These are phyloP conservation scores for Coemansia sp. DNA, from an alignment of 192 early-diverging fungal genomes.

Conservation along the genomic window DNA sequence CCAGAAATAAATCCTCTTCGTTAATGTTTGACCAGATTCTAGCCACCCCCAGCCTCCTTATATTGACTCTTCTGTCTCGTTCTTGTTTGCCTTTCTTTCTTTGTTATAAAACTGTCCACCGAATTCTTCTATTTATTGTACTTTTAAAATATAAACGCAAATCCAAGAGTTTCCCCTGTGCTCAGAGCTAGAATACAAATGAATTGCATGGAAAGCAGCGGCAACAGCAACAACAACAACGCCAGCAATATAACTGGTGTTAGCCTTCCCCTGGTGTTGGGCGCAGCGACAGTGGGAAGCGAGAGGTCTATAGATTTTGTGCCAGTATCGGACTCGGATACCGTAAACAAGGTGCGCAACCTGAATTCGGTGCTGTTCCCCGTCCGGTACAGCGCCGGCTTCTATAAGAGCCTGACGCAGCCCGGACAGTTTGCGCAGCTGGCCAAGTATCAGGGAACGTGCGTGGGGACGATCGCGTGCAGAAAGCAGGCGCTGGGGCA, in stretches of 20 bases:
- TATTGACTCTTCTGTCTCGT: no score
- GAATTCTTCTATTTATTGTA: not conserved
- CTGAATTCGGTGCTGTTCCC: constrained; percentile 85
- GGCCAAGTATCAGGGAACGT: constrained; percentile 64
- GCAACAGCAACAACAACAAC: not conserved
- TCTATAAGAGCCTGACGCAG: constrained; percentile 72
- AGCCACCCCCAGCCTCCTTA: no score
- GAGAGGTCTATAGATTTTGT: not conserved
- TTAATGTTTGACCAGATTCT: no score
- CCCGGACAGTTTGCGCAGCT: constrained; percentile 71
- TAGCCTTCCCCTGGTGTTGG: not conserved
- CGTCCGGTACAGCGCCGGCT: constrained; percentile 75
- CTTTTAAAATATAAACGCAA: not conserved
- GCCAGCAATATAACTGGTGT: no score
- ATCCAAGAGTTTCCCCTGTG: not conserved
- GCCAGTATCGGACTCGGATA: constrained; percentile 44
- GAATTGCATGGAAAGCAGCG: not conserved
- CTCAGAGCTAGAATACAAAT: not conserved
- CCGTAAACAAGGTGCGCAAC: constrained; percentile 65
- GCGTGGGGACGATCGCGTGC: constrained; percentile 86
- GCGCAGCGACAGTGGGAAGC: not conserved
- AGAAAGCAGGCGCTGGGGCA: constrained; percentile 63
- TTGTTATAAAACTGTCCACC: no score
- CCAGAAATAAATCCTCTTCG: no score
- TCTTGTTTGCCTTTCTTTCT: no score